These are phyloP conservation scores for Conoideocrella luteorostrata DNA, from an alignment of 2,329 filamentous ascomycete species.

Conservation along the genomic window DNA sequence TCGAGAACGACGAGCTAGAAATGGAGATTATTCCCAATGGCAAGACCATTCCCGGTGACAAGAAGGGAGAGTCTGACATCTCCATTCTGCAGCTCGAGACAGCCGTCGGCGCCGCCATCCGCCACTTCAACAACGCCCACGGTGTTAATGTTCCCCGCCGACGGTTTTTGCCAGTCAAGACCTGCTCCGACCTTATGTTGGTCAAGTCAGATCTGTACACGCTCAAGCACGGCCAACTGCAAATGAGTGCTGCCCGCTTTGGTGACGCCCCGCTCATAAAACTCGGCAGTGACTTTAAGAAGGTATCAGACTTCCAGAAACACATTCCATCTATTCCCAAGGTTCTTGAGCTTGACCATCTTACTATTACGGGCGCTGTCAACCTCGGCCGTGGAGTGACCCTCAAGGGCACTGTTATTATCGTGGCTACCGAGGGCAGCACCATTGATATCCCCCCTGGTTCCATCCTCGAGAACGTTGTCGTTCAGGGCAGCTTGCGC, in stretches of 20 bases:
- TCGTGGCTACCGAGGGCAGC: constrained; percentile 94
- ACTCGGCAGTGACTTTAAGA: constrained; percentile 99
- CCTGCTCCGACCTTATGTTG: constrained; percentile 97
- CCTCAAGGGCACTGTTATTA: constrained; percentile 97
- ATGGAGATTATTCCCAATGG: constrained; percentile 99
- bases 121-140: constrained; percentile 97
- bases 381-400: constrained; percentile 94
- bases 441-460: constrained; percentile 97
- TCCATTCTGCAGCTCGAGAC: constrained; percentile 98
- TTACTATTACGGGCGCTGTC: constrained; percentile 95
- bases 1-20: constrained; percentile 95
- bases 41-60: constrained; percentile 97
- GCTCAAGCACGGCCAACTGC: constrained; percentile 93
- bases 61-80: constrained; percentile 98
- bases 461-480: constrained; percentile 96
- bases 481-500: constrained; percentile 92
- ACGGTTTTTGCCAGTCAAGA: constrained; percentile 99
- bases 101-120: constrained; percentile 94
- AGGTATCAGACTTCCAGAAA: constrained; percentile 95
- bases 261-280: constrained; percentile 97
- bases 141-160: constrained; percentile 97
- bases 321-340: constrained; percentile 82
- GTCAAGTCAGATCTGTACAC: constrained; percentile 99
- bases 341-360: constrained; percentile 86
- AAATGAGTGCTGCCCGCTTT: constrained; percentile 95